A percentile compares a stretch with the other conserved stretches of the same genome.
Evolutionary conservation across 2,329 filamentous ascomycete species (phyloP).

Genomic region (Chaetomiaceae sp.): DNA sequence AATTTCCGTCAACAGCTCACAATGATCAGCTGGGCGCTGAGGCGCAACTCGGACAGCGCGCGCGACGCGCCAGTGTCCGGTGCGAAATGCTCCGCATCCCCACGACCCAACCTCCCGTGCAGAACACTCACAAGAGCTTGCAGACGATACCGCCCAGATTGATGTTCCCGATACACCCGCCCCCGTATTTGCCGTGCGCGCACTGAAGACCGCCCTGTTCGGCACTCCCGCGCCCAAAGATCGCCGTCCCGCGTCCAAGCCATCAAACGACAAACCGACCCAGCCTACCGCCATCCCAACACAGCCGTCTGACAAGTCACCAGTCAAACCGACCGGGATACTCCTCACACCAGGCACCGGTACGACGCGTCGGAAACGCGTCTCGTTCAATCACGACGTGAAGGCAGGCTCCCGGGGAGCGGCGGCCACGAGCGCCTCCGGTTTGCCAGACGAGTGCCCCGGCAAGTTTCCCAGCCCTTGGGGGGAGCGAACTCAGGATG

Average conservation of each 20-base stretch:
- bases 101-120: neutral
- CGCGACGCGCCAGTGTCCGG: slow-evolving; percentile 29
- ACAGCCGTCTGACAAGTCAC: slow-evolving; percentile 32
- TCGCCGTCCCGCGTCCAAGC: slow-evolving; percentile 16
- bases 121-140: slow-evolving; percentile 7
- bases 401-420: slow-evolving; percentile 35
- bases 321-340: slow-evolving; percentile 50
- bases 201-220: slow-evolving; percentile 58
- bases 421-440: slow-evolving; percentile 22
- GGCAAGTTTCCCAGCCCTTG: slow-evolving; percentile 29
- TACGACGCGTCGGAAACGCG: slow-evolving; percentile 55
- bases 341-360: slow-evolving; percentile 59
- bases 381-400: slow-evolving; percentile 58
- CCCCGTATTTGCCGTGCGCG: slow-evolving; percentile 60
- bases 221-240: slow-evolving; percentile 46
- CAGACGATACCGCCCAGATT: slow-evolving; percentile 39
- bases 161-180: slow-evolving; percentile 60
- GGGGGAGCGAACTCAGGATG: slow-evolving; percentile 17
- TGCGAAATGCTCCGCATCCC: neutral
- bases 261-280: slow-evolving; percentile 23
- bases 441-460: slow-evolving; percentile 27
- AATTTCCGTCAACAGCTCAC: slow-evolving; percentile 3
- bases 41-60: slow-evolving; percentile 36
- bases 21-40: slow-evolving; percentile 58
- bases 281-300: slow-evolving; percentile 15